Conservation (phyloP, 2,329 filamentous ascomycete species). For the Dactylellina sp. region DNA sequence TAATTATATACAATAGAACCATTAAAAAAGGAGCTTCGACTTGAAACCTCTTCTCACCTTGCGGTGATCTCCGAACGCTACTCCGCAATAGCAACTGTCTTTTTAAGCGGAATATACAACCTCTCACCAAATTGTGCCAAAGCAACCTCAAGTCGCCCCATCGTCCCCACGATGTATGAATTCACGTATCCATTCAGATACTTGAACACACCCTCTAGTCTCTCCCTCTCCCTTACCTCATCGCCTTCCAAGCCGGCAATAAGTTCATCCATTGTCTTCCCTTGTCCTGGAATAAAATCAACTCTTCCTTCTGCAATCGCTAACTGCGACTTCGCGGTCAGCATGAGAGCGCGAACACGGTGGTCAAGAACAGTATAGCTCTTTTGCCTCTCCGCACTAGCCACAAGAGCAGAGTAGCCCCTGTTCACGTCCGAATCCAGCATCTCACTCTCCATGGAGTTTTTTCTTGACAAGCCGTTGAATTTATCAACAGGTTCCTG, state of each 20-base stretch:
- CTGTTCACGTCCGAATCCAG: conserved; percentile 42
- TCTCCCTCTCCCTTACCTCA: conserved; percentile 17
- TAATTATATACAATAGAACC: no score
- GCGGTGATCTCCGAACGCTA: no score
- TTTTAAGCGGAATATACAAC: conserved; percentile 39
- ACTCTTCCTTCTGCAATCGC: conserved; percentile 29
- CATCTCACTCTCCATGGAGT: conserved; percentile 43
- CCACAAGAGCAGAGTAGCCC: conserved; percentile 39
- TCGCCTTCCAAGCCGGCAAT: conserved; percentile 6
- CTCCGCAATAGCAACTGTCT: no score
- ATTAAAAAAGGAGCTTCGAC: no score
- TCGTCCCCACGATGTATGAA: conserved; percentile 36
- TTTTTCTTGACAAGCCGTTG: conserved; percentile 15
- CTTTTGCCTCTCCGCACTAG: conserved; percentile 41
- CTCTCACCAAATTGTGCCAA: conserved; percentile 48
- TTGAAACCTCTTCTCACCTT: no score
- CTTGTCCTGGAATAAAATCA: conserved; percentile 45
- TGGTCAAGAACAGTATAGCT: conserved; percentile 37
- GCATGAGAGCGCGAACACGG: conserved; percentile 19
- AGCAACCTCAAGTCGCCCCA: conserved; percentile 41
- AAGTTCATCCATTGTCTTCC: conserved; percentile 20
- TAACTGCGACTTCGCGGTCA: conserved; percentile 26
- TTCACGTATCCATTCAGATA: conserved; percentile 43
- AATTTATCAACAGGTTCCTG: conserved; percentile 19
- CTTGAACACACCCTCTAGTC: conserved; percentile 34